phyloP scores from a whole-genome alignment of 148 eudicot genomes.

The Vaccinium myrtillus region DNA sequence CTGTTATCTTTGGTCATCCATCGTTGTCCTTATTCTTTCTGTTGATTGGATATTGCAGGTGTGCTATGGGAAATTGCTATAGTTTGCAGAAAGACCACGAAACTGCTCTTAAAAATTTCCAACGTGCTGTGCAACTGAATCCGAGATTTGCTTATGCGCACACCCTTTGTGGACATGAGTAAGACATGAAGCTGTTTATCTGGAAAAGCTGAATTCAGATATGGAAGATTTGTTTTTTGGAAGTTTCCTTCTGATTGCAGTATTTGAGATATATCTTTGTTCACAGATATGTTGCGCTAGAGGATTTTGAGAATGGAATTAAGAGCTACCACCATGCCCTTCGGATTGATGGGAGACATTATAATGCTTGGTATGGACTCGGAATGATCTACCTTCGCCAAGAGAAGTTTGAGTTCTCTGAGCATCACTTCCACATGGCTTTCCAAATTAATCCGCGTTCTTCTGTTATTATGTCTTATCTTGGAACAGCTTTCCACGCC shows the following conservation, averaged over 20 bases:
- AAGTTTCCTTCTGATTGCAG: slow-evolving; percentile 13
- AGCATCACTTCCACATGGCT: slow-evolving; percentile 88
- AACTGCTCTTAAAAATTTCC: slow-evolving; percentile 90
- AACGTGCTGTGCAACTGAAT: slow-evolving; percentile 82
- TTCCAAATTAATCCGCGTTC: slow-evolving; percentile 78
- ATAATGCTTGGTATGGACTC: slow-evolving; percentile 99
- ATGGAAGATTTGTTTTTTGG: not conserved
- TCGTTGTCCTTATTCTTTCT: slow-evolving; percentile 7
- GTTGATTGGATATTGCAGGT: slow-evolving; percentile 50
- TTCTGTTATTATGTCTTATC: slow-evolving; percentile 93
- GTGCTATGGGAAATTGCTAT: slow-evolving; percentile 98
- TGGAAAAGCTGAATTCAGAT: not conserved
- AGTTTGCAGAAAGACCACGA: slow-evolving; percentile 99
- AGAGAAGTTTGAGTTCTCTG: slow-evolving; percentile 93
- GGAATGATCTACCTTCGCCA: slow-evolving; percentile 97
- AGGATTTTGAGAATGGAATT: slow-evolving; percentile 90
- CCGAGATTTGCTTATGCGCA: slow-evolving; percentile 88
- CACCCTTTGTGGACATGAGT: slow-evolving; percentile 98
- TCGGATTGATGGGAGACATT: slow-evolving; percentile 85
- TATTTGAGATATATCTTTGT: slow-evolving; percentile 4
- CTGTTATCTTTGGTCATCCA: not conserved
- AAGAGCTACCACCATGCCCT: slow-evolving; percentile 87
- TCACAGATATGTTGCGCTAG: slow-evolving; percentile 72
- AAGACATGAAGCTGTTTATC: slow-evolving; percentile 18
- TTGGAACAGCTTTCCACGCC: slow-evolving; percentile 93